These are phyloP conservation scores for Neurospora tetrasperma DNA, from an alignment of 495 filamentous ascomycete species.

Conservation along the genomic window DNA sequence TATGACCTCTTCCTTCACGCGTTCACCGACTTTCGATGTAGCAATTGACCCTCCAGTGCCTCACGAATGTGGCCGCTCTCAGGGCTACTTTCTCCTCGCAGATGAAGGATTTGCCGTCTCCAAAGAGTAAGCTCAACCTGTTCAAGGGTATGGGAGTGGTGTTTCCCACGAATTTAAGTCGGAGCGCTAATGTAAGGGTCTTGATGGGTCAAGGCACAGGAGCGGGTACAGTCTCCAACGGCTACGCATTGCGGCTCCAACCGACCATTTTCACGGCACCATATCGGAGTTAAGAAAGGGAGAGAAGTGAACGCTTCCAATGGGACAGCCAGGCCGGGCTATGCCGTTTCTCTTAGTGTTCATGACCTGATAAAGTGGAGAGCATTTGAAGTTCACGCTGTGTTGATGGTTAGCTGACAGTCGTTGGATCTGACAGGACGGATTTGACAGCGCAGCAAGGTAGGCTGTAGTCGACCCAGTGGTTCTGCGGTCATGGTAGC, in stretches of 20 bases:
- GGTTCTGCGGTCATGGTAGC: background rate
- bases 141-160: background rate
- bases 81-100: background rate
- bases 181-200: background rate
- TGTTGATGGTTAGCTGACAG: background rate
- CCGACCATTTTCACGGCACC: background rate
- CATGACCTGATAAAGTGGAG: background rate
- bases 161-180: background rate
- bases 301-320: background rate
- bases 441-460: background rate
- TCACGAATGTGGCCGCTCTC: background rate
- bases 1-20: background rate
- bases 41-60: background rate
- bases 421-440: background rate
- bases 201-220: background rate
- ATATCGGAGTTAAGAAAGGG: background rate
- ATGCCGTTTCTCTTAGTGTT: background rate
- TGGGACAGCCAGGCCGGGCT: background rate
- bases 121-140: background rate
- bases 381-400: background rate
- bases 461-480: background rate
- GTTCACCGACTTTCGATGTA: background rate
- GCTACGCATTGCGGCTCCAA: background rate
- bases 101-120: background rate
- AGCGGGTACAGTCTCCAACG: background rate